Conservation (phyloP, 495 filamentous ascomycete species). For the Xylaria nigripes region DNA sequence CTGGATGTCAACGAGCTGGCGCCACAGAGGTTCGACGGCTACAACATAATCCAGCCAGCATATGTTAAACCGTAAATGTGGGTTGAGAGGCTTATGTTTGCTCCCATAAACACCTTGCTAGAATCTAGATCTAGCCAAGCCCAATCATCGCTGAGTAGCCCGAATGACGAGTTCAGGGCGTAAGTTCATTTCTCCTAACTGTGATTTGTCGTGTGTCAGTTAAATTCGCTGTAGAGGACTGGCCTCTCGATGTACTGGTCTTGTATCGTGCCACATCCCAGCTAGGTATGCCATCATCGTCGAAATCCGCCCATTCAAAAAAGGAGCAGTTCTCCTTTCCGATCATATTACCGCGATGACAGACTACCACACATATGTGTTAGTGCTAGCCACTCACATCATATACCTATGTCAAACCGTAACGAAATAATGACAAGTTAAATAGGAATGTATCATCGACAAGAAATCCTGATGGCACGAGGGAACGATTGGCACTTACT, state of each 20-base stretch:
- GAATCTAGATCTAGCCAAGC: neutral
- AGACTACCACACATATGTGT: conserved; percentile 37
- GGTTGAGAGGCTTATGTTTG: neutral
- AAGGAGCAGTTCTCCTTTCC: conserved; percentile 70
- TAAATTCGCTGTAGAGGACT: neutral
- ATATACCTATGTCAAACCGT: neutral
- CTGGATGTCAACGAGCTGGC: conserved; percentile 25
- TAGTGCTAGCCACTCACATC: neutral
- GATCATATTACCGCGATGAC: conserved; percentile 66
- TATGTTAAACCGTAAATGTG: conserved; percentile 33
- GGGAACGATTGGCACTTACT: conserved; percentile 22
- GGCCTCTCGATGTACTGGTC: neutral
- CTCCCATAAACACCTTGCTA: neutral
- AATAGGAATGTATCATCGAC: neutral
- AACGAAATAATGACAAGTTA: neutral
- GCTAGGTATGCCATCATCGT: conserved; percentile 73
- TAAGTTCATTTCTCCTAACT: neutral
- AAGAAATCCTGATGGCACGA: neutral
- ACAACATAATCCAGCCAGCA: conserved; percentile 15
- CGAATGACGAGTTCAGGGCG: neutral
- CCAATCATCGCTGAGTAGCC: neutral
- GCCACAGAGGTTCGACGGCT: conserved; percentile 19
- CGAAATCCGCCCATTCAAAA: conserved; percentile 86
- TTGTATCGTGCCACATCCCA: conserved; percentile 41
- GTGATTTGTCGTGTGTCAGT: neutral